Base-by-base conservation (phyloP, 1,139 yeast species). In the Taiozyma sp. region DNA sequence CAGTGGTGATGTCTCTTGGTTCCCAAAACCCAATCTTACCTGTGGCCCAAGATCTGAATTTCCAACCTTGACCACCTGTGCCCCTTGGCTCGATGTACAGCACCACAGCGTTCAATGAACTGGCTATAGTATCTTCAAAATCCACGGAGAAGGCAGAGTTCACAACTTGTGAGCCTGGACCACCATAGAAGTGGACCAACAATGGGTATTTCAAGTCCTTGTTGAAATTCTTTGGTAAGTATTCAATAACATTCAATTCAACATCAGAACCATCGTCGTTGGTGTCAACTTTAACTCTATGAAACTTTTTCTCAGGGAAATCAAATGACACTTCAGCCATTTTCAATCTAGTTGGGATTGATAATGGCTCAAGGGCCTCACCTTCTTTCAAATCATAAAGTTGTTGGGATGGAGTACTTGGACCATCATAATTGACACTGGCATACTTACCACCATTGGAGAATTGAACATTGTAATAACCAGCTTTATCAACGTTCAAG, bases 21-120 rank as follows among this genome's bases (percentile, higher is more conserved):
- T 93, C 99, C 85, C 88, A 87, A 57, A 78, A 76, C 2, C 99
- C 99, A 45, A 95, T 76, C 8, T 79, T 77, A 44, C 77, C 77
- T 13, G 76, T 79, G 0, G 93, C 95, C 69, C 76, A 83, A 0
- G 88, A 69, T 61, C 83, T 78, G 66, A 79, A 84, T 43, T 71
- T 70, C 86, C 97, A 88, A 7, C 96, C 96, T 68, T 83, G 81
- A 34, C 87, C 90, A 3, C 91, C 96, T 0, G 99, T 91, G 3
- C 99, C 99, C 61, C 99, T 75, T 8, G 99, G 99, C 61, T 93
- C 99, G 39, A 93, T 85, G 34, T 84, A 79, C 42, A 93, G 76
- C 0, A 91, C 89, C 35, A 93, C 77, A 0, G 89, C 85, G 60
- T 87, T 84, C 49, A 87, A 68, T 4, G 79, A 72, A 1, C 96